Base-by-base conservation (phyloP, 768 basidiomycete genomes). In the Mycena rebaudengoi region DNA sequence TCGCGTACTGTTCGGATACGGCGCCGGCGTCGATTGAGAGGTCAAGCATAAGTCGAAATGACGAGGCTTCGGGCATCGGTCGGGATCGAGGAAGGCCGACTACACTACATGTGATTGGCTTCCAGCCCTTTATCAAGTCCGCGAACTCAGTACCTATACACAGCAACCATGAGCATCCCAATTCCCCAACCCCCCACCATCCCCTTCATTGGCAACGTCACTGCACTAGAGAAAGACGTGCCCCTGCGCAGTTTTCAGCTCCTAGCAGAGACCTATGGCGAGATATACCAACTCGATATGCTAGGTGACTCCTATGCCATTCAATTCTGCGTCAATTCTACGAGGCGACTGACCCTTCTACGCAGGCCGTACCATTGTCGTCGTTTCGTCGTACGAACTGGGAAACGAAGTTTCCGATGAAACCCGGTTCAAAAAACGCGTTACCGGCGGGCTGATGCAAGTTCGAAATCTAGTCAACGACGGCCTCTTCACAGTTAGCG, bases 351-450 rank as follows among this genome's bases (percentile, higher is more conserved):
- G 6, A 37, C 14, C 45, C 7, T 5, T 14, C 18, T n/a, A n/a
- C n/a, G n/a, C 26, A 54, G 54, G 74, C 8, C 62, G 73, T 25
- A 65, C 49, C 1, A 30, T 74, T 11, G 57, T 78, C 41, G 60
- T 76, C 26, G 70, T 81, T 18, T 78, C 71, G 48, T 74, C 75
- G 10, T 74, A 81, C 39, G 76, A 72, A 16, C 73, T 84, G 5
- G 71, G 75, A 18, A 76, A 81, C 60, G 82, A 84, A 65, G 69
- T 80, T 4, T 78, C 76, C 32, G 78, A 84, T 66, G 82, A 85
- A 29, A 75, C 71, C 25, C 70, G 76, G 14, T 84, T 83, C 71
- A 67, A 74, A 26, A 85, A 85, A 69, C 69, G 61, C 16, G 73
- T 83, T 13, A 40, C 23, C 8, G 79, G 77, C 18, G 65, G 76